Base-by-base conservation (phyloP, 1,284 basidiomycete genomes). In the Bondarzewia mesenterica region DNA sequence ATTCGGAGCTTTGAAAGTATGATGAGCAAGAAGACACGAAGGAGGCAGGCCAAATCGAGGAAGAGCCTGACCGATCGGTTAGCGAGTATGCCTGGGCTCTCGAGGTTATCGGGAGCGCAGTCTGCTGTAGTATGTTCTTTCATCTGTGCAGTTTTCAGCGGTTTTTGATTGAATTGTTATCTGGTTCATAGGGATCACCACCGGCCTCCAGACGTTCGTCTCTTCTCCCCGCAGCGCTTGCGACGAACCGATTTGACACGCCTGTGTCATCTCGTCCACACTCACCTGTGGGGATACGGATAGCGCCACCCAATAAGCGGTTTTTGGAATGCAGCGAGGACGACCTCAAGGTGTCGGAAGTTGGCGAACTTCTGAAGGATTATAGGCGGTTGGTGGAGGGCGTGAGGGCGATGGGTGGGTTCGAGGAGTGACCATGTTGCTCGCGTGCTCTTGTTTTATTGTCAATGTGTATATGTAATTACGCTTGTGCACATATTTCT, bases 1-100 rank as follows among this genome's bases (percentile, higher is more conserved):
- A 89, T 90, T 48, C 70, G 76, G 54, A 90, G 85, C 60, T 90
- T 92, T 57, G 85, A 86, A 66, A 89, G 78, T 56, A 89, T 89
- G 85, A 71, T 89, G 73, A 81, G 59, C 54, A 63, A 54, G 57
- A 63, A 58, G 49, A 52, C 57, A 44, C 58, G 57, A 51, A 59
- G 55, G 50, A 58, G 57, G 48, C 54, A 46, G 44, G 57, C 51
- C 42, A 56, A 54, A 42, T 66, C 67, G 47, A 67, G 80, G 55
- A 83, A 75, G 67, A 89, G 77, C 58, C 63, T 93, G 40, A 77
- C 83, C 18, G 88, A 90, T 66, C 73, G 89, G 38, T 65, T 93
- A 53, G 85, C 88, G 4, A 78, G 76, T 50, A 78, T 92, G 54
- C 78, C 78, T 2, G 78, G 77, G 16, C 64, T 83, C 49, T 72